Evolutionary conservation across 306 rosid species (phyloP).

Genomic region (Psophocarpus tetragonolobus): DNA sequence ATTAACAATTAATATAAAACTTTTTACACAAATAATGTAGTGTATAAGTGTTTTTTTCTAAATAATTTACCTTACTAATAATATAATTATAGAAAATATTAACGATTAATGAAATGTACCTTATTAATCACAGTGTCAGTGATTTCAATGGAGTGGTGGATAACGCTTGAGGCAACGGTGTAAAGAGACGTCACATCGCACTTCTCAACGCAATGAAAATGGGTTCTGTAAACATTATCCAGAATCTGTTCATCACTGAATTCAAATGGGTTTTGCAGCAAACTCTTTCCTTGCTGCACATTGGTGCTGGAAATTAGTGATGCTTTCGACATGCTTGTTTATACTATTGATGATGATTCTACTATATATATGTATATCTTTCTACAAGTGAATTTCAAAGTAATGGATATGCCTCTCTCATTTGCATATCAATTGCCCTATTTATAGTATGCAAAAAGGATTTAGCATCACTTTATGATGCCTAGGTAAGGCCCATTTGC

Average conservation of each 20-base stretch:
- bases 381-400: conserved; percentile 4
- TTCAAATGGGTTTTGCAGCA: conserved; percentile 25
- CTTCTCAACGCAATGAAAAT: conserved; percentile 31
- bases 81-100: too few species aligned
- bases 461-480: background rate
- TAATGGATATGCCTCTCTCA: background rate
- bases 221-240: conserved; percentile 33
- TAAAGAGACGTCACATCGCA: conserved; percentile 34
- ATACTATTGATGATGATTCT: background rate
- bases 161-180: conserved; percentile 31
- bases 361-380: too few species aligned
- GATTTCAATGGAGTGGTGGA: conserved; percentile 13
- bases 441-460: conserved; percentile 12
- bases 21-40: too few species aligned
- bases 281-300: conserved; percentile 19
- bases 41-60: too few species aligned
- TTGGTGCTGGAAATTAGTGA: background rate
- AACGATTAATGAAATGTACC: too few species aligned
- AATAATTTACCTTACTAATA: too few species aligned
- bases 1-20: too few species aligned
- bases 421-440: background rate
- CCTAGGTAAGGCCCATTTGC: background rate
- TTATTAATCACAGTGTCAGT: background rate
- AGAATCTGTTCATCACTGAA: conserved; percentile 29
- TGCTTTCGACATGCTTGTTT: conserved; percentile 2